phyloP scores from a whole-genome alignment of 176 grass and related monocot genomes.

The Juncus effusus region DNA sequence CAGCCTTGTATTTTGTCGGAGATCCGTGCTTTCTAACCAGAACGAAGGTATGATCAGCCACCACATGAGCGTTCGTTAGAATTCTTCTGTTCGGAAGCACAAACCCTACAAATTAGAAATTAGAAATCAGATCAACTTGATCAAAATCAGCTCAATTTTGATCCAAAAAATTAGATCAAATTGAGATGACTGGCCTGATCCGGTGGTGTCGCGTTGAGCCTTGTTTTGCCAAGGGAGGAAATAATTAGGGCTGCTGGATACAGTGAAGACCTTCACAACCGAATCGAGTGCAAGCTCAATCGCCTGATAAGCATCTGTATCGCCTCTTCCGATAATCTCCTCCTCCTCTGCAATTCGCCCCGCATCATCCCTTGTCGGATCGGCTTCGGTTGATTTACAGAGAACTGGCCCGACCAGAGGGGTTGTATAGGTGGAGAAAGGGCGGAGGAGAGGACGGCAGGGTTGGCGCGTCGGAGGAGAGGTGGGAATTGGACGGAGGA shows the following conservation, averaged over 20 bases:
- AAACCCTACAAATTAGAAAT: constrained; percentile 58
- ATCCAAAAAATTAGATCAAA: neutral
- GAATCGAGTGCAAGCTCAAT: constrained; percentile 91
- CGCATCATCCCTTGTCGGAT: constrained; percentile 21
- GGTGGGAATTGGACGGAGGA: neutral
- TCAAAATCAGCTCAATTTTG: constrained; percentile 18
- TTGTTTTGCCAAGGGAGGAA: constrained; percentile 98
- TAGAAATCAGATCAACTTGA: constrained; percentile 5
- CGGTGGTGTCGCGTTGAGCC: constrained; percentile 93
- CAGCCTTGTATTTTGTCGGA: constrained; percentile 85
- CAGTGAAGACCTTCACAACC: constrained; percentile 96
- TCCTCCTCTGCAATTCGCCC: constrained; percentile 9
- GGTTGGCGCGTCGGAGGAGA: constrained; percentile 7
- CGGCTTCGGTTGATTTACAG: constrained; percentile 20
- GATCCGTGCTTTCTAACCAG: constrained; percentile 96
- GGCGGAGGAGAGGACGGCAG: neutral
- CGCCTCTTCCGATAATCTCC: constrained; percentile 27
- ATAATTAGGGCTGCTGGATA: constrained; percentile 94
- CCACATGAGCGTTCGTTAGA: constrained; percentile 88
- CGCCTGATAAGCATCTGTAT: constrained; percentile 76
- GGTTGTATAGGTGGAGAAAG: constrained; percentile 13
- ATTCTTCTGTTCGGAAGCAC: constrained; percentile 69
- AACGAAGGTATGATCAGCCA: constrained; percentile 96
- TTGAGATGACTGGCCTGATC: constrained; percentile 51
- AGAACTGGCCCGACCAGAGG: constrained; percentile 26